Conservation (phyloP, 2,329 filamentous ascomycete species). For the Colletotrichum filicis region DNA sequence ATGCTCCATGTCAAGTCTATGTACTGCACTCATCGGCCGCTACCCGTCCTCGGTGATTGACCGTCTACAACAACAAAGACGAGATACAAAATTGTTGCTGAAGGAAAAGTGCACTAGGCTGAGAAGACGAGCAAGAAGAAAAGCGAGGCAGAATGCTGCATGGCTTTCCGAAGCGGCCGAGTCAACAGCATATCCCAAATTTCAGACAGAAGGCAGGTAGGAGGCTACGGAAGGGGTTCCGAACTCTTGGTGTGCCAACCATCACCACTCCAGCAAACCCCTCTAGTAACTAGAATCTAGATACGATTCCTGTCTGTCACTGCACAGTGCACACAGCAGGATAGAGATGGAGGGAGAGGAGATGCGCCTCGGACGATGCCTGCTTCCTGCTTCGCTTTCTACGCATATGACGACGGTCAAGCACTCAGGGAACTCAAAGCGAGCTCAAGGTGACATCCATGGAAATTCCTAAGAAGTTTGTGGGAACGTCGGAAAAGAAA, state of each 20-base stretch:
- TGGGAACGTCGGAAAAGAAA: constrained; percentile 6
- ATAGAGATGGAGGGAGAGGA: neutral
- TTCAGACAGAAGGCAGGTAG: neutral
- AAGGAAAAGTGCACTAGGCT: neutral
- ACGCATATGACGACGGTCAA: neutral
- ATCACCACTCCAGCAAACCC: neutral
- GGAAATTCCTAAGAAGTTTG: neutral
- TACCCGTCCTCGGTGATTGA: constrained; percentile 28
- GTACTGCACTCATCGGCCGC: neutral
- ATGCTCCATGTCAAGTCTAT: constrained; percentile 16
- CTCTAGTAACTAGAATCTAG: neutral
- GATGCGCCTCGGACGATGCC: neutral
- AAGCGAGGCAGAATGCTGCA: neutral
- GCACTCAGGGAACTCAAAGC: neutral
- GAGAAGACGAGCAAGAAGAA: neutral
- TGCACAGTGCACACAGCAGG: neutral
- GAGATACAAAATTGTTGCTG: neutral
- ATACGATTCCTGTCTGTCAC: neutral
- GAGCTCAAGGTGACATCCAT: neutral
- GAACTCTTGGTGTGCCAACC: neutral
- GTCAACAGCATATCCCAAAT: neutral
- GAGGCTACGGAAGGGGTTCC: neutral
- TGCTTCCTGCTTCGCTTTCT: neutral
- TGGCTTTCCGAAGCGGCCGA: neutral
- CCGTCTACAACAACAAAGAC: constrained; percentile 21